Percentiles rank a stretch among this genome's conserved stretches.
Evolutionary conservation across 139 green algal species (phyloP).

Genomic region (Deuterostichococcus epilithicus): DNA sequence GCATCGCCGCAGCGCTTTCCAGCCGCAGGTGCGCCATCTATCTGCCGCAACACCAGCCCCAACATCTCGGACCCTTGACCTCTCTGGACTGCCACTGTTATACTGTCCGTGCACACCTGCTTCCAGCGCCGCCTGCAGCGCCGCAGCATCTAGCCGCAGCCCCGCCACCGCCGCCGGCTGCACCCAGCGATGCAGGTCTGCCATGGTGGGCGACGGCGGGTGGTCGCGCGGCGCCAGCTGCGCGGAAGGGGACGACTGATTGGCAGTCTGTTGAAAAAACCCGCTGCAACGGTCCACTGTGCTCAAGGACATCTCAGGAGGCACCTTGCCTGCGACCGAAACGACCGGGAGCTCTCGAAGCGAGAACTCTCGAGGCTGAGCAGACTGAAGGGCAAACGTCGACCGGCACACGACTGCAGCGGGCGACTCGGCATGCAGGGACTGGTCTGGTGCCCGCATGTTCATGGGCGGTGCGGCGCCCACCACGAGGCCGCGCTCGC

Average conservation of each 20-base stretch:
- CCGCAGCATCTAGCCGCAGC: slow-evolving; percentile 44
- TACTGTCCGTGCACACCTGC: background rate
- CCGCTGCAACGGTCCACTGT: background rate
- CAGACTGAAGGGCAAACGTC: too few species aligned
- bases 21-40: too few species aligned
- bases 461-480: too few species aligned
- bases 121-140: slow-evolving; percentile 35
- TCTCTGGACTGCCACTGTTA: too few species aligned
- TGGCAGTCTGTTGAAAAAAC: background rate
- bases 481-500: background rate
- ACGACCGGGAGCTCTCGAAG: background rate
- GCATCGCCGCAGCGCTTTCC: too few species aligned
- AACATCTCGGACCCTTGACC: too few species aligned
- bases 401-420: too few species aligned
- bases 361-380: too few species aligned
- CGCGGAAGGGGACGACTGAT: background rate
- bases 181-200: slow-evolving; percentile 17
- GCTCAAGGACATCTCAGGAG: background rate
- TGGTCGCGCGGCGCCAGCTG: background rate
- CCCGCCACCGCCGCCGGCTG: slow-evolving; percentile 11
- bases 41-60: too few species aligned
- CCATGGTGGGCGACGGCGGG: background rate
- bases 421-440: too few species aligned
- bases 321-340: background rate
- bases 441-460: too few species aligned